A percentile compares a stretch with the other conserved stretches of the same genome.
These are phyloP conservation scores for Physocladia obscura DNA, from an alignment of 192 early-diverging fungal species.

Conservation along the genomic window DNA sequence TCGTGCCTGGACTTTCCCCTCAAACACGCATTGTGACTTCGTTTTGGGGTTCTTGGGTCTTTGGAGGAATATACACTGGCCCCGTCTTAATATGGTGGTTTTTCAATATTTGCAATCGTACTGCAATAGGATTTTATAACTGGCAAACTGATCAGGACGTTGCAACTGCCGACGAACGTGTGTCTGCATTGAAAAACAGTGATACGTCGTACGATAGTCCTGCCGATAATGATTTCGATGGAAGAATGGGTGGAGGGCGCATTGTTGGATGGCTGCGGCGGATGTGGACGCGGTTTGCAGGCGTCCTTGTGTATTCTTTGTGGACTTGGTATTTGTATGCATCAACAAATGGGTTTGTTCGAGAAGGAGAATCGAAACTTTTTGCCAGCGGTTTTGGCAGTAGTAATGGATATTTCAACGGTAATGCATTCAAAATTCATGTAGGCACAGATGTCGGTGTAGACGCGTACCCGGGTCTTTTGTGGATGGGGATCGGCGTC, in stretches of 20 bases:
- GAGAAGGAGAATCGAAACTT: neutral
- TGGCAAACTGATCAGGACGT: constrained; percentile 10
- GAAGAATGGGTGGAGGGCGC: constrained; percentile 22
- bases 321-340: neutral
- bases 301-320: neutral
- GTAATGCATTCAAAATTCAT: neutral
- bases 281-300: constrained; percentile 15
- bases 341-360: neutral
- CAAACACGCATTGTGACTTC: neutral
- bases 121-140: constrained; percentile 18
- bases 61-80: constrained; percentile 3
- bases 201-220: neutral
- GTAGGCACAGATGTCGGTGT: neutral
- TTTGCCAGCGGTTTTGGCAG: neutral
- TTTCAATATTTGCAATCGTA: constrained; percentile 9
- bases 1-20: constrained; percentile 11
- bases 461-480: neutral
- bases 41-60: constrained; percentile 25
- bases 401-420: neutral
- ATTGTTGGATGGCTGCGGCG: constrained; percentile 15
- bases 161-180: constrained; percentile 1
- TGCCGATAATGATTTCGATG: constrained; percentile 12
- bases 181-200: neutral
- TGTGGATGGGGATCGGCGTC: constrained; percentile 18
- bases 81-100: constrained; percentile 19